phyloP scores from a whole-genome alignment of 2,329 filamentous ascomycete species.

The Xenosphaeropsis pyriputrescens region DNA sequence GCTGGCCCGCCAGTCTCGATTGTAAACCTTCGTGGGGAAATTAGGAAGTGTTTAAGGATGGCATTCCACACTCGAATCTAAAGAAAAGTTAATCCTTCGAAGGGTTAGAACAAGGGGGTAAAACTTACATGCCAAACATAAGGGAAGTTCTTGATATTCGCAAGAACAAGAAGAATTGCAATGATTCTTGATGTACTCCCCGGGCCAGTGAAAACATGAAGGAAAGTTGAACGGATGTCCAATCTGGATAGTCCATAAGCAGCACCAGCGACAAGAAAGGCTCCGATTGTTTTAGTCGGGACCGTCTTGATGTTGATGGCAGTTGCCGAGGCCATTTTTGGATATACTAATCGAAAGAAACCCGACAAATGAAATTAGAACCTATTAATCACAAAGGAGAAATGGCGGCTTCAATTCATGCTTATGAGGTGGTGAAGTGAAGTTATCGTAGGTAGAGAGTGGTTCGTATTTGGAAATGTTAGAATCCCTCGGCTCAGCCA shows the following conservation, averaged over 20 bases:
- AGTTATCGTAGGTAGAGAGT: too few species aligned
- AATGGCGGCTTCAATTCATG: too few species aligned
- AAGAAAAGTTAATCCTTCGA: not conserved
- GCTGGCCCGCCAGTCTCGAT: constrained; percentile 11
- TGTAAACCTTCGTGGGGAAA: constrained; percentile 17
- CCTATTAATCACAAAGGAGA: too few species aligned
- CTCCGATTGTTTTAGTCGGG: constrained; percentile 14
- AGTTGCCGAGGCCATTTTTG: constrained; percentile 16
- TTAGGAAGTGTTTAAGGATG: constrained; percentile 23
- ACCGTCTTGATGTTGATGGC: constrained; percentile 3
- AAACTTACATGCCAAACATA: constrained; percentile 36
- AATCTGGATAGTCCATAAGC: constrained; percentile 10
- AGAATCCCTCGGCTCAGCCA: too few species aligned
- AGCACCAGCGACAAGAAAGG: constrained; percentile 8
- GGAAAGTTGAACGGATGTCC: constrained; percentile 8
- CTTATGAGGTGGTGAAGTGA: too few species aligned
- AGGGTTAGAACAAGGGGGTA: not conserved
- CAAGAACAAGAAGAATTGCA: constrained; percentile 23
- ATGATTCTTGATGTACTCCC: constrained; percentile 15
- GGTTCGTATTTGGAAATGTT: too few species aligned
- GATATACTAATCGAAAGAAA: too few species aligned
- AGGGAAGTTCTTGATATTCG: constrained; percentile 39
- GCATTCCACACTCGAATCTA: constrained; percentile 28
- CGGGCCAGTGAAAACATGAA: constrained; percentile 14
- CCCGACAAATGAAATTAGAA: too few species aligned